phyloP scores from a whole-genome alignment of 345 rosid genomes.

The Psidium friedrichsthalianum region DNA sequence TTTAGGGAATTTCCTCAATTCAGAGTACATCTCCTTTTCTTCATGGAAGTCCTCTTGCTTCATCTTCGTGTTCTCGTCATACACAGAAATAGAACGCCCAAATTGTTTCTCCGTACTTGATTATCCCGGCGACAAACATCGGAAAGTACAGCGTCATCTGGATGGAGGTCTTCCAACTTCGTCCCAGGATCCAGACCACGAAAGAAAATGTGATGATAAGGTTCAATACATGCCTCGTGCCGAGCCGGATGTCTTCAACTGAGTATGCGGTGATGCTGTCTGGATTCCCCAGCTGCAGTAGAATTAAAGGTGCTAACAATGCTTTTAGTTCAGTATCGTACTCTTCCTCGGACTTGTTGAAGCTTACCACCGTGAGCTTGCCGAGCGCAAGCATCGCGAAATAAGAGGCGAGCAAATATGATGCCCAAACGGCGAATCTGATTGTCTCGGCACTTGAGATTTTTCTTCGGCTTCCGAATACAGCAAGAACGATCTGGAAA shows the following conservation, averaged over 20 bases:
- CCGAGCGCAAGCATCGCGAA: too few relatives aligned
- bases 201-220: neutral
- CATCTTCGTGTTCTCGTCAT: neutral
- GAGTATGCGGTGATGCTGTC: neutral
- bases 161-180: constrained; percentile 4
- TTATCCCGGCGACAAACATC: constrained; percentile 2
- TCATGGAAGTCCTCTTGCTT: neutral
- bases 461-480: too few relatives aligned
- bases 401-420: too few relatives aligned
- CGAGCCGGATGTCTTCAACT: constrained; percentile 9
- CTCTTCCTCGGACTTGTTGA: neutral
- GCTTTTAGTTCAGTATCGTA: too few relatives aligned
- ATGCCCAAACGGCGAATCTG: too few relatives aligned
- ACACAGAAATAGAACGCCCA: constrained; percentile 6
- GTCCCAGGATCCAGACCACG: neutral
- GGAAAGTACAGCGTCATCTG: constrained; percentile 1
- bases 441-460: too few relatives aligned
- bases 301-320: too few relatives aligned
- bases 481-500: too few relatives aligned
- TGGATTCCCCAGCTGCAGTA: too few relatives aligned
- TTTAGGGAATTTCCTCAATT: neutral
- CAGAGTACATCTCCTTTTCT: neutral
- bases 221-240: constrained; percentile 2
- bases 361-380: too few relatives aligned
- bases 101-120: constrained; percentile 5